These are phyloP conservation scores for Wickerhamomyces ciferrii DNA, from an alignment of 805 yeast species.

Conservation along the genomic window DNA sequence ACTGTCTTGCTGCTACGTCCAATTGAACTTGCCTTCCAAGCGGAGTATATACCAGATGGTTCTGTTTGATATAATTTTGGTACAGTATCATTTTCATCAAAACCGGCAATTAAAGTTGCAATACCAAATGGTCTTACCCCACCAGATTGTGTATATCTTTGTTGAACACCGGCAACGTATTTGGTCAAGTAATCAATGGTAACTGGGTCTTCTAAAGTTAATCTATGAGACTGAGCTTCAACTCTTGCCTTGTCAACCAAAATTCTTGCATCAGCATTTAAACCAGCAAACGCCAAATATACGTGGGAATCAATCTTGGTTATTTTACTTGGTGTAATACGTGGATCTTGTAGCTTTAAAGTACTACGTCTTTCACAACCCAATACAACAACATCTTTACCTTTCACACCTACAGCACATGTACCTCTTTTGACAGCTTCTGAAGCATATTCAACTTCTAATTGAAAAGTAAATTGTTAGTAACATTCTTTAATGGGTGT, in stretches of 20 bases:
- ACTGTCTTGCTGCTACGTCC: slow-evolving; percentile 95
- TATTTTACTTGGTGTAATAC: slow-evolving; percentile 93
- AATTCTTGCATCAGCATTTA: slow-evolving; percentile 97
- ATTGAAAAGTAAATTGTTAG: slow-evolving; percentile 4
- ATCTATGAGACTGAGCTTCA: slow-evolving; percentile 91
- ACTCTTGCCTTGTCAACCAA: slow-evolving; percentile 92
- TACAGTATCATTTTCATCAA: slow-evolving; percentile 74
- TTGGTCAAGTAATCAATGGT: slow-evolving; percentile 87
- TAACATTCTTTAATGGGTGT: no score
- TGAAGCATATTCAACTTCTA: slow-evolving; percentile 92
- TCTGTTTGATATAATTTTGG: slow-evolving; percentile 93
- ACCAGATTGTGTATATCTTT: slow-evolving; percentile 94
- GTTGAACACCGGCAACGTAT: slow-evolving; percentile 97
- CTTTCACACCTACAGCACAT: slow-evolving; percentile 96
- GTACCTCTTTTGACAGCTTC: slow-evolving; percentile 99
- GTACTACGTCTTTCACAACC: slow-evolving; percentile 98
- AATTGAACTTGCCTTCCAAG: slow-evolving; percentile 97
- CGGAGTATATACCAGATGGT: slow-evolving; percentile 94
- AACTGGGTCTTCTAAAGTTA: slow-evolving; percentile 93
- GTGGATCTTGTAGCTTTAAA: slow-evolving; percentile 89
- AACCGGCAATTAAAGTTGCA: slow-evolving; percentile 92
- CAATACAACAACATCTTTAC: slow-evolving; percentile 79
- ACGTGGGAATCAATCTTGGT: slow-evolving; percentile 88
- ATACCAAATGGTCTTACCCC: slow-evolving; percentile 99
- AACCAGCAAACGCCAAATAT: slow-evolving; percentile 91